Evolutionary conservation across 2,329 filamentous ascomycete genomes (phyloP).

Genomic region (Seiridium unicorne): DNA sequence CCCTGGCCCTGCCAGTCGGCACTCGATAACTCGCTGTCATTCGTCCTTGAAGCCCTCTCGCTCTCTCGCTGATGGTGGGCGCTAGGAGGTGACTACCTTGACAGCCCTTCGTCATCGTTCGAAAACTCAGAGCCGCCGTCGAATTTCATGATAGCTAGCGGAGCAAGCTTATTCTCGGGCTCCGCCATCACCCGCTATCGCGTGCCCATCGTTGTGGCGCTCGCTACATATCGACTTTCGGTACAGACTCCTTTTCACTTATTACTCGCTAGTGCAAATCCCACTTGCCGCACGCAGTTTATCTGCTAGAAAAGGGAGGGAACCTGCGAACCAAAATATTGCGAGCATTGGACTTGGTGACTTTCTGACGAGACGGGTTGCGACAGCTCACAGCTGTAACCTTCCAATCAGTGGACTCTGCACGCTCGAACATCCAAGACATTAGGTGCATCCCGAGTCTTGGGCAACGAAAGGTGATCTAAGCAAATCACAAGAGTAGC

Average conservation of each 20-base stretch:
- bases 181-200: not conserved
- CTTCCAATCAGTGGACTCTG: slow-evolving; percentile 21
- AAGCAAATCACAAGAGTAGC: not conserved
- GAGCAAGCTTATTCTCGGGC: not conserved
- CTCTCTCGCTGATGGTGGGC: not conserved
- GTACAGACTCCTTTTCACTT: not conserved
- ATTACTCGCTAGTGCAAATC: not conserved
- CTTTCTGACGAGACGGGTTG: slow-evolving; percentile 15
- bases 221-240: no score
- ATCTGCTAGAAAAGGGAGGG: no score
- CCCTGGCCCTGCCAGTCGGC: not conserved
- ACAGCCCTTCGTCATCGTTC: slow-evolving; percentile 8
- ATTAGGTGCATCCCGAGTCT: slow-evolving; percentile 19
- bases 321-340: no score
- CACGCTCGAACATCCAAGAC: slow-evolving; percentile 22
- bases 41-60: not conserved
- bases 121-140: not conserved
- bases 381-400: slow-evolving; percentile 19
- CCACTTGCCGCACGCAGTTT: not conserved
- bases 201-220: not conserved
- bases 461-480: slow-evolving; percentile 6
- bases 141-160: not conserved
- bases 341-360: slow-evolving; percentile 9
- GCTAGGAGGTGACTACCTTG: slow-evolving; percentile 9
- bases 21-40: not conserved